A percentile compares a stretch with the other conserved stretches of the same genome.
Evolutionary conservation across 2,329 filamentous ascomycete species (phyloP).

Genomic region (Microsporum audouinii): DNA sequence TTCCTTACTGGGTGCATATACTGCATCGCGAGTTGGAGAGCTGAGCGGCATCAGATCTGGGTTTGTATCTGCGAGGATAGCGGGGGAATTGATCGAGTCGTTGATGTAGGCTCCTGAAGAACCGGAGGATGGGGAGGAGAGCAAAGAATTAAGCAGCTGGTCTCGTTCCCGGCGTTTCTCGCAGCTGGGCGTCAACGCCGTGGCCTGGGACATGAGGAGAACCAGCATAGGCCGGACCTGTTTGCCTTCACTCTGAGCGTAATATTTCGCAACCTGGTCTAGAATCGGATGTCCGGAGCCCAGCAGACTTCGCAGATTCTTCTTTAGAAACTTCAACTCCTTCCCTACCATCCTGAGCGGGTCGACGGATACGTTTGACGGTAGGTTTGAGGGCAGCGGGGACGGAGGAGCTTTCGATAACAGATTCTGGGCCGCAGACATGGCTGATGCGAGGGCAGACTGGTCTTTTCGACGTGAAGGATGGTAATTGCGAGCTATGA

Average conservation of each 20-base stretch:
- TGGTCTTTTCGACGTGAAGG: constrained; percentile 30
- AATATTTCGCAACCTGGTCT: constrained; percentile 94
- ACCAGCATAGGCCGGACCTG: constrained; percentile 91
- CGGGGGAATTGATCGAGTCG: constrained; percentile 47
- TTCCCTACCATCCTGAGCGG: constrained; percentile 83
- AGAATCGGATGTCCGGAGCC: constrained; percentile 90
- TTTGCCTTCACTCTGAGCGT: constrained; percentile 92
- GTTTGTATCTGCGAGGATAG: constrained; percentile 68
- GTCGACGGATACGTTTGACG: constrained; percentile 59
- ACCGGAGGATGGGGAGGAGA: constrained; percentile 17
- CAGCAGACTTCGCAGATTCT: constrained; percentile 84
- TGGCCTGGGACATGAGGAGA: constrained; percentile 90
- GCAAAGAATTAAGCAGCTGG: constrained; percentile 15
- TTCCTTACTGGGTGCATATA: background rate
- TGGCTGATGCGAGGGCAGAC: constrained; percentile 33
- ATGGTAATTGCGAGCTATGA: constrained; percentile 29
- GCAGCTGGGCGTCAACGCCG: constrained; percentile 61
- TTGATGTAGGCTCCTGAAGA: constrained; percentile 38
- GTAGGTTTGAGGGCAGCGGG: constrained; percentile 19
- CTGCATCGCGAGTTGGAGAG: constrained; percentile 25
- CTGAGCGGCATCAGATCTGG: constrained; percentile 51
- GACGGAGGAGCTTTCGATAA: constrained; percentile 27
- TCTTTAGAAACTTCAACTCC: constrained; percentile 91
- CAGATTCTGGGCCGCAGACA: constrained; percentile 43
- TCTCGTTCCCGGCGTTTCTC: constrained; percentile 29